Base-by-base conservation (phyloP, 164 flowering plant genomes). In the Umbilicus rupestris region DNA sequence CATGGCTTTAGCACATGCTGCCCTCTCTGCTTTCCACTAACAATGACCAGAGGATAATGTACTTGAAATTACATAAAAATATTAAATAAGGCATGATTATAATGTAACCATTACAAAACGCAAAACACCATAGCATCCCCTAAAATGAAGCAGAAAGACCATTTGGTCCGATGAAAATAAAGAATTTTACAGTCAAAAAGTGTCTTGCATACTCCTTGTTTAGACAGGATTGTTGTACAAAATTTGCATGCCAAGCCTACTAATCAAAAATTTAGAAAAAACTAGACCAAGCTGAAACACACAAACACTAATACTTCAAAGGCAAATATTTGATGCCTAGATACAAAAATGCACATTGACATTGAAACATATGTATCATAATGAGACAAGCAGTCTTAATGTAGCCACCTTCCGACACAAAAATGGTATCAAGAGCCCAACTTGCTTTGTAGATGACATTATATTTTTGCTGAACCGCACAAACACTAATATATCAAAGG, bases 111-210 rank as follows among this genome's bases (percentile, higher is more conserved):
- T 89, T 22, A 89, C 74, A 67, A 87, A 89, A 69, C 91, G 79
- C 75, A 87, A 63, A 8, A 89, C 93, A 75, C 91, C 91, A 83
- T 90, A 86, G 76, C 94, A 90, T 10, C 94, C 96, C 86, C 96
- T 90, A 45, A 31, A 77, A 49, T 16, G 60, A 71, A 30, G 22
- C 8, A 26, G 5, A 46, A 12, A 17, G 8, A 29, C 33, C 24
- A 16, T 26, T 10, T 22, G 35, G 31, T n/a, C 42, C 31, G 3
- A 10, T 2, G 20, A 22, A 1, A 17, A 22, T 35, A 19, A 7
- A 63, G 17, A 63, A 63, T 5, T 37, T 63, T 12, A 37, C 8
- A 28, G 19, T 7, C 24, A 17, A 20, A 30, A 24, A 63, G 55
- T 9, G n/a, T n/a, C n/a, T n/a, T n/a, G n/a, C n/a, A n/a, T n/a